Evolutionary conservation across 495 filamentous ascomycete species (phyloP), one percentile per base, ranked within the genome.

Genomic region (Penicillium malachiteum): DNA sequence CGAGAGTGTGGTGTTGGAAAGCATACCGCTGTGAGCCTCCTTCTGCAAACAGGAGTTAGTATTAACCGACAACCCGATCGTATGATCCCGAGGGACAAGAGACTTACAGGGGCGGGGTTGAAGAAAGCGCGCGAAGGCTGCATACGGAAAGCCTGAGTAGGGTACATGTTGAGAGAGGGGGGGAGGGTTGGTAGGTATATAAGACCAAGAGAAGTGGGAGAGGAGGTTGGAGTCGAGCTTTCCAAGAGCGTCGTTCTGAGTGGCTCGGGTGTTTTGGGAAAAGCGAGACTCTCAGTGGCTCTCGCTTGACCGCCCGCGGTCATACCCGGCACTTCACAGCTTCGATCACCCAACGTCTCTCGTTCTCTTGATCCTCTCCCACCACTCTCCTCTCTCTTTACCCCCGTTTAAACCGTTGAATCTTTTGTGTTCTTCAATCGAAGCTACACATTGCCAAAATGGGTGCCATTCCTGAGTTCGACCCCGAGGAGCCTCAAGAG

Each of bases 11-110:
- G 16, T 40, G 35, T 8, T 39, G 45, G 5, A 48, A n/a, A 51
- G 49, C 85, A 55, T 92, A 94, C 90, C 89, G 73, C 81, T 82
- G 65, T 92, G 89, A 73, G 85, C 83, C 78, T 92, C 88, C 73
- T 91, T 90, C 90, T 94, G 63, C 61, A 76, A 55, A 63, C 43
- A 50, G 60, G 56, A 60, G 65, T 73, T 65, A 71, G 74, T 75
- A 65, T 56, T 58, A 57, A 64, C 65, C 59, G 56, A 37, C 63
- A 64, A 26, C 44, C 61, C 43, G 48, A 62, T 63, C 62, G 43
- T 65, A 59, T 60, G 62, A 65, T 61, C 58, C 48, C 45, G 39
- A 42, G 48, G 51, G 50, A 41, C 52, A 66, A 46, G 17, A 32
- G 7, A 81, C 90, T 73, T 83, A 97, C 94, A 59, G 93, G 93